phyloP scores from a whole-genome alignment of 1,284 basidiomycete species.

The Ganoderma resinaceum region DNA sequence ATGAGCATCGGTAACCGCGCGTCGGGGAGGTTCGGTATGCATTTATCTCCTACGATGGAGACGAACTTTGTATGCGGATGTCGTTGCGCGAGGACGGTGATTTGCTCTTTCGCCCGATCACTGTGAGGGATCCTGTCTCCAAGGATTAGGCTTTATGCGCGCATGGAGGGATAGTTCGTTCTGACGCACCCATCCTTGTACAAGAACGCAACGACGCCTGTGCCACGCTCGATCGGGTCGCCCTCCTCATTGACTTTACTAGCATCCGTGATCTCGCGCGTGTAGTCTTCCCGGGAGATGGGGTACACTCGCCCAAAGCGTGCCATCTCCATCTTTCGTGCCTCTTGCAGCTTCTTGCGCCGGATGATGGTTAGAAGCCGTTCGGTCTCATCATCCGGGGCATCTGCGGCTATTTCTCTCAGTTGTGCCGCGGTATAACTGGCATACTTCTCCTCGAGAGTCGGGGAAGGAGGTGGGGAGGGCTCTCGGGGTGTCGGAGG shows the following conservation, averaged over 20 bases:
- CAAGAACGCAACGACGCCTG: constrained; percentile 87
- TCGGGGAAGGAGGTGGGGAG: constrained; percentile 73
- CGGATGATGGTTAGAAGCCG: constrained; percentile 77
- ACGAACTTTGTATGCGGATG: constrained; percentile 96
- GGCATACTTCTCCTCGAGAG: constrained; percentile 69
- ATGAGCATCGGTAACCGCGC: constrained; percentile 91
- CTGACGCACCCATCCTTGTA: constrained; percentile 87
- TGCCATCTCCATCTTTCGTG: constrained; percentile 64
- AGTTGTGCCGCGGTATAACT: constrained; percentile 75
- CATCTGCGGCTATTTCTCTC: constrained; percentile 71
- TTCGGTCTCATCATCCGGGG: constrained; percentile 79
- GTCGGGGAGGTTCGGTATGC: constrained; percentile 96
- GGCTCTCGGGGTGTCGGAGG: constrained; percentile 74
- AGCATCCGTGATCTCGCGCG: constrained; percentile 93
- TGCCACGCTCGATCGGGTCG: constrained; percentile 72
- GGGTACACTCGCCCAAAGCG: constrained; percentile 90
- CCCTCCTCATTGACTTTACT: constrained; percentile 77
- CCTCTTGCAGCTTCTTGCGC: constrained; percentile 71
- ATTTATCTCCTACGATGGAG: constrained; percentile 94
- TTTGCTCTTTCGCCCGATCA: constrained; percentile 76
- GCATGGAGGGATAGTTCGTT: background rate
- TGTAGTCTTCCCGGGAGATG: constrained; percentile 94
- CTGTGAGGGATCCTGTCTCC: constrained; percentile 77
- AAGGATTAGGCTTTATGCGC: constrained; percentile 9
- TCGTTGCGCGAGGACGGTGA: constrained; percentile 78